phyloP scores from a whole-genome alignment of 768 basidiomycete species.

The Dendrothele bispora region DNA sequence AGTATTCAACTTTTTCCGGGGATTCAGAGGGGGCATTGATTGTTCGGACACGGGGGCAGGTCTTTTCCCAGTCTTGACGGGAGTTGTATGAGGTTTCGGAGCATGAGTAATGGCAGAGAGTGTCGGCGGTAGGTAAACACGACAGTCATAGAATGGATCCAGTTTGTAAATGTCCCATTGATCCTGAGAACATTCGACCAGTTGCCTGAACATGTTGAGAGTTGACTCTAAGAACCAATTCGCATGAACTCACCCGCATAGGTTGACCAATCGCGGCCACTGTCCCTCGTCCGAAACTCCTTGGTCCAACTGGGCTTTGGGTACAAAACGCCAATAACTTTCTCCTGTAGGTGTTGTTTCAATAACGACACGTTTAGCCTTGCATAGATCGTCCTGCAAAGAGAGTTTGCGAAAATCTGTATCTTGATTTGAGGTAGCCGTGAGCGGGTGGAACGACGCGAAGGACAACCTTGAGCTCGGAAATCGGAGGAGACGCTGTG shows the following conservation, averaged over 20 bases:
- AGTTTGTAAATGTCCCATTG: constrained; percentile 89
- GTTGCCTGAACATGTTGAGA: constrained; percentile 42
- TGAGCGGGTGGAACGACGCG: constrained; percentile 70
- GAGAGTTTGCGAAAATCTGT: constrained; percentile 40
- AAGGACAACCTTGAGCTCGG: constrained; percentile 65
- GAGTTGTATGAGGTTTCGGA: constrained; percentile 5
- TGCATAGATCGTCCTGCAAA: constrained; percentile 44
- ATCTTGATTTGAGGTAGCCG: constrained; percentile 46
- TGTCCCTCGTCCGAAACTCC: constrained; percentile 63
- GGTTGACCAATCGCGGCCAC: constrained; percentile 66
- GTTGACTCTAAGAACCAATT: too few relatives aligned
- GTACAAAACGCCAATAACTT: constrained; percentile 76
- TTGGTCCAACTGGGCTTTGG: constrained; percentile 58
- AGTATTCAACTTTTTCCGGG: constrained; percentile 9
- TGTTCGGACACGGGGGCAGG: neutral
- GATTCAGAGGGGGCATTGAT: constrained; percentile 9
- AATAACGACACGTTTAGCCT: constrained; percentile 73
- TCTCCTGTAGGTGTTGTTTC: constrained; percentile 60
- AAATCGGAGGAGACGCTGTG: constrained; percentile 57
- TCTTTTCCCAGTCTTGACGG: constrained; percentile 1
- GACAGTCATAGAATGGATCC: constrained; percentile 71
- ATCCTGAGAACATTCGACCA: constrained; percentile 59
- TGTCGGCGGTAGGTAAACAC: constrained; percentile 45
- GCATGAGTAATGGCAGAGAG: constrained; percentile 30
- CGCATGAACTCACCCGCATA: constrained; percentile 72